Evolutionary conservation across 106 monocot genomes (phyloP), one percentile per base, ranked within the genome.

Genomic region (Acorus gramineus): DNA sequence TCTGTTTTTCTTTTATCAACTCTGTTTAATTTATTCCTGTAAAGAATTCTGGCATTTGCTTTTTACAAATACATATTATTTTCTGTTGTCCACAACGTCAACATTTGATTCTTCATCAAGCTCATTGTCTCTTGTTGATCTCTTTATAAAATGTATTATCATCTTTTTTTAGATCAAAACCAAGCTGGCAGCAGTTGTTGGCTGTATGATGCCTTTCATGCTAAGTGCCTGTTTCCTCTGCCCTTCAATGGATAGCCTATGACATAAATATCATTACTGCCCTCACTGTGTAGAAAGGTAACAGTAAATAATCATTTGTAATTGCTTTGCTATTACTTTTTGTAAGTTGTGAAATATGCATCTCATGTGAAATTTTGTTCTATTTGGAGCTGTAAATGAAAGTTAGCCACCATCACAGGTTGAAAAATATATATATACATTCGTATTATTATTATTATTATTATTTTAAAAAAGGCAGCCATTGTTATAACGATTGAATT

Each of bases 211-310:
- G 86, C 86, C 95, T 42, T 90, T 90, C 57, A 86, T 95, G 84
- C 56, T 95, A 50, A 86, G 95, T 7, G 73, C 84, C 47, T 95
- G 95, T 77, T 95, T 95, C 73, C 87, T 90, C 43, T 87, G 90
- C 71, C 95, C 95, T 14, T 84, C 77, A 44, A 90, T 85, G 84
- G 95, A 95, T 66, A 87, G 95, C 63, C 84, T 95, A 9, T 95
- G 90, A 90, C 95, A 95, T 61, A 90, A 95, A 42, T 82, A 90
- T 59, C 90, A 95, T 71, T 90, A 86, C 71, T 95, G 95, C 78
- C 95, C 95, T 8, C 75, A 56, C 49, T 95, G 95, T 56, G 72
- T 75, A 44, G 59, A 56, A 90, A 90, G 95, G 94, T 94, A 46
- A 57, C n/a, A n/a, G n/a, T n/a, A n/a, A 5, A 7, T 52, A 8